Evolutionary conservation across 2,329 filamentous ascomycete genomes (phyloP).

Genomic region (Rugonectria rugulosa): DNA sequence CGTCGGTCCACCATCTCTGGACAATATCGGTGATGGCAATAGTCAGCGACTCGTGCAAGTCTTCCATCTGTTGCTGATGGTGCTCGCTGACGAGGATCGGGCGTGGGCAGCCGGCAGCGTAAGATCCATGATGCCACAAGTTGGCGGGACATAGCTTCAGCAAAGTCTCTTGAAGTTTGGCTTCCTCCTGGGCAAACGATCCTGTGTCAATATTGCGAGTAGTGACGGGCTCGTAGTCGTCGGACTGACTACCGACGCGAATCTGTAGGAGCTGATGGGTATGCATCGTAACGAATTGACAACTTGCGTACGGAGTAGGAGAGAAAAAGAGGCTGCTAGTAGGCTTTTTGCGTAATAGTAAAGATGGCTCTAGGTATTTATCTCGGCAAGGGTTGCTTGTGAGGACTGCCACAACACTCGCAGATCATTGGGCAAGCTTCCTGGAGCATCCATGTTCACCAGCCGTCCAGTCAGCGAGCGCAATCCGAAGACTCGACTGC

Average conservation of each 20-base stretch:
- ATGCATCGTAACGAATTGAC: conserved; percentile 20
- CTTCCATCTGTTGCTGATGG: conserved; percentile 41
- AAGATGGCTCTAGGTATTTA: neutral
- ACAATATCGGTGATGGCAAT: conserved; percentile 47
- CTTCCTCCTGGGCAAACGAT: conserved; percentile 29
- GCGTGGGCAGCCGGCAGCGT: conserved; percentile 38
- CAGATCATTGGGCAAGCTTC: no score
- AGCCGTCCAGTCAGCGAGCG: no score
- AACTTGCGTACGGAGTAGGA: no score
- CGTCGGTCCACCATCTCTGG: conserved; percentile 48
- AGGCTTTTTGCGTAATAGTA: no score
- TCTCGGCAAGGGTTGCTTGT: no score
- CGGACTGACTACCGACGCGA: conserved; percentile 15
- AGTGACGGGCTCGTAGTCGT: conserved; percentile 15
- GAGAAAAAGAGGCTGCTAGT: no score
- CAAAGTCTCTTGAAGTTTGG: conserved; percentile 24
- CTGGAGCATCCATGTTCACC: no score
- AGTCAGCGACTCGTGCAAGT: conserved; percentile 43
- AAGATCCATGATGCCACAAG: conserved; percentile 42
- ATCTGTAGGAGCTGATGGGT: conserved; percentile 29
- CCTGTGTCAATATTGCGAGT: neutral
- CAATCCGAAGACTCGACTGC: no score
- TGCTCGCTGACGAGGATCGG: conserved; percentile 44
- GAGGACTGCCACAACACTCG: no score
- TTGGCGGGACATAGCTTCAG: conserved; percentile 33